These are phyloP conservation scores for Kalmusia sp. DNA, from an alignment of 2,329 filamentous ascomycete species.

Conservation along the genomic window DNA sequence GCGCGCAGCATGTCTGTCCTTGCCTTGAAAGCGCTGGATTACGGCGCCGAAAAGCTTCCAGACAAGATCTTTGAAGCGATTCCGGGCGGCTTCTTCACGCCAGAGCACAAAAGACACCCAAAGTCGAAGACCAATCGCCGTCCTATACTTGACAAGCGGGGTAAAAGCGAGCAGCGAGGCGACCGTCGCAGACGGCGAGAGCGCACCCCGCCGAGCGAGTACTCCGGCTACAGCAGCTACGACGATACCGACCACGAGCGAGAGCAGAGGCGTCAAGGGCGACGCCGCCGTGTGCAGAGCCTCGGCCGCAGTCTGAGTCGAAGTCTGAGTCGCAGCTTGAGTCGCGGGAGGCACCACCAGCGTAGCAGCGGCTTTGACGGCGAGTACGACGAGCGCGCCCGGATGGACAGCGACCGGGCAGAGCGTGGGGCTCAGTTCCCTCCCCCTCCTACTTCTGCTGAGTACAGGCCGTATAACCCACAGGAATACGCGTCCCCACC, in stretches of 20 bases:
- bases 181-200: slow-evolving; percentile 23
- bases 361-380: slow-evolving; percentile 34
- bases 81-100: slow-evolving; percentile 47
- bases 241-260: slow-evolving; percentile 41
- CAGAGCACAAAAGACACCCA: slow-evolving; percentile 33
- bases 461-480: slow-evolving; percentile 45
- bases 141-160: slow-evolving; percentile 21
- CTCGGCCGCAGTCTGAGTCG: slow-evolving; percentile 25
- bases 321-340: slow-evolving; percentile 31
- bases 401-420: slow-evolving; percentile 36
- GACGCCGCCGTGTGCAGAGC: slow-evolving; percentile 36
- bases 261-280: slow-evolving; percentile 29
- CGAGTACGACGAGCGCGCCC: slow-evolving; percentile 25
- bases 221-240: slow-evolving; percentile 37
- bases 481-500: slow-evolving; percentile 39
- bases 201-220: slow-evolving; percentile 33
- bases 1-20: slow-evolving; percentile 41
- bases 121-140: slow-evolving; percentile 27
- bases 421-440: slow-evolving; percentile 36
- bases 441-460: slow-evolving; percentile 40
- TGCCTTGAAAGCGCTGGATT: slow-evolving; percentile 47
- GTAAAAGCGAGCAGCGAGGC: slow-evolving; percentile 26
- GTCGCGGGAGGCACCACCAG: slow-evolving; percentile 35
- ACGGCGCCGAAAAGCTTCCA: slow-evolving; percentile 48
- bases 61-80: slow-evolving; percentile 47